A percentile compares a stretch with the other conserved stretches of the same genome.
Conservation (phyloP, 192 early-diverging fungal genomes). For the Entomortierella lignicola region DNA sequence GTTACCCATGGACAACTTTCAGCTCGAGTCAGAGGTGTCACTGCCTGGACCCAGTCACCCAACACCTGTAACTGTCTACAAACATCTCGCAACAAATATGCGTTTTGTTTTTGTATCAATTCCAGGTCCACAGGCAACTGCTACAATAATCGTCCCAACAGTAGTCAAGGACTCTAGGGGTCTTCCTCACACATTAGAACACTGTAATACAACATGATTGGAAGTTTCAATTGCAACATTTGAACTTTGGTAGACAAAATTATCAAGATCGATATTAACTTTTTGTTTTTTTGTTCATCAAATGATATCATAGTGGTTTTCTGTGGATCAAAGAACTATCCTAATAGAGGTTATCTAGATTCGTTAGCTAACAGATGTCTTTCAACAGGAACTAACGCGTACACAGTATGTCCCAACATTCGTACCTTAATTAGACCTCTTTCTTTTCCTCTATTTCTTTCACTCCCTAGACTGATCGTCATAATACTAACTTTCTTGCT, state of each 20-base stretch:
- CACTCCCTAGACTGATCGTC: too few species aligned
- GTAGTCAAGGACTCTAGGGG: slow-evolving; percentile 72
- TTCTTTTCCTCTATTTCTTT: too few species aligned
- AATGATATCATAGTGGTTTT: slow-evolving; percentile 72
- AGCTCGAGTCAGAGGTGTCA: slow-evolving; percentile 42
- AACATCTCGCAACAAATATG: slow-evolving; percentile 58
- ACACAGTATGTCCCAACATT: slow-evolving; percentile 59
- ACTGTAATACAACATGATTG: slow-evolving; percentile 39
- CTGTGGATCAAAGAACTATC: slow-evolving; percentile 77
- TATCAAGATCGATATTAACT: not conserved
- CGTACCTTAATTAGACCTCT: too few species aligned
- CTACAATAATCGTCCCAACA: slow-evolving; percentile 84
- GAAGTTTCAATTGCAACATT: not conserved
- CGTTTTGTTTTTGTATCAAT: slow-evolving; percentile 73
- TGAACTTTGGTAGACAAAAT: not conserved
- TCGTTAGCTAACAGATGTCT: slow-evolving; percentile 77
- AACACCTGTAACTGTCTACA: slow-evolving; percentile 59
- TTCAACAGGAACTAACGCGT: slow-evolving; percentile 82
- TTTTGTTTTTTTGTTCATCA: not conserved
- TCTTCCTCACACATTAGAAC: slow-evolving; percentile 87
- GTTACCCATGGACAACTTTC: slow-evolving; percentile 37
- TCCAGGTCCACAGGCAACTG: slow-evolving; percentile 72
- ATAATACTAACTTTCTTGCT: too few species aligned
- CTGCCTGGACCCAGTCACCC: slow-evolving; percentile 50
- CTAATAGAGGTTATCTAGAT: slow-evolving; percentile 80